Base-by-base conservation (phyloP, 2,329 filamentous ascomycete species). In the Atkinsonella texensis region DNA sequence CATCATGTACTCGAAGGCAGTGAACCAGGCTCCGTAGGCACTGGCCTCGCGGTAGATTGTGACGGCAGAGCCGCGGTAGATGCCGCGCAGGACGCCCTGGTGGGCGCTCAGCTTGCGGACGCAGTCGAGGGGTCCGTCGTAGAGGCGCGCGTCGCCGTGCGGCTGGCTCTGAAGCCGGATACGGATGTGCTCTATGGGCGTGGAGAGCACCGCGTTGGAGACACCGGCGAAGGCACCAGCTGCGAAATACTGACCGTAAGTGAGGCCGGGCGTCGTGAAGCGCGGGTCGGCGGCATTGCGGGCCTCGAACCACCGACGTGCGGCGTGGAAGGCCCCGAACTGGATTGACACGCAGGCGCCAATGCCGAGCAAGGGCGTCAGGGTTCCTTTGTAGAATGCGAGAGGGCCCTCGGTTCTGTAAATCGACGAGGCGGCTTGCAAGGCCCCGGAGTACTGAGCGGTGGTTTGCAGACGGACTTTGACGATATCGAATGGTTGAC, bases 261-360 rank as follows among this genome's bases (percentile, higher is more conserved):
- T 80, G 32, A 97, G 80, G 23, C 75, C 73, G 47, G 66, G 54
- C 12, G 55, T 76, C 41, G 84, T 72, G 59, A 65, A 65, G 55
- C 60, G 55, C 84, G 74, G 46, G 75, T 45, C 75, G 76, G 71
- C 66, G 81, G 79, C 66, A 70, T 95, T 95, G 58, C 78, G 76
- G 44, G 79, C 73, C 72, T 97, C 91, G 65, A 98, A 83, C 62
- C 80, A 84, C 54, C 93, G 87, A 54, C 88, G 87, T 9, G 91
- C 90, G 64, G 86, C 84, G 75, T 96, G 89, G 77, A 97, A 98
- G 61, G 87, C 93, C 56, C 90, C 93, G 68, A 98, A 98, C 74
- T 98, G 93, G 61, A 98, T 85, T n/a, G 89, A 96, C 45, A 93
- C 90, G 68, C 93, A 98, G 59, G 93, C 93, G 60, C 93, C 93